These are phyloP conservation scores for Coemansia reversa DNA, from an alignment of 192 early-diverging fungal genomes.

Conservation along the genomic window DNA sequence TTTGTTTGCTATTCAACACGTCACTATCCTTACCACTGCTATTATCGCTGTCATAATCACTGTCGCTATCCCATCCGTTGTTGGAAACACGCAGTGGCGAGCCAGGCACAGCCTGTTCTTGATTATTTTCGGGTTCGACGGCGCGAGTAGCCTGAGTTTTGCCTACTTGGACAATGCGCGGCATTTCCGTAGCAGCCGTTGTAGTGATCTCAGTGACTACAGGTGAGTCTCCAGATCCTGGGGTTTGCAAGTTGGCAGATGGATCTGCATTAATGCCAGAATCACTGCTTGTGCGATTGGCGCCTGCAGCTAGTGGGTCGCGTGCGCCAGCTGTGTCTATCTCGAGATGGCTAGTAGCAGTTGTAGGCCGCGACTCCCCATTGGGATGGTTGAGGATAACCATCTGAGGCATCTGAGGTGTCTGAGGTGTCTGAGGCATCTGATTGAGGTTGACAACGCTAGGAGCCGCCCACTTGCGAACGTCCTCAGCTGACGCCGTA, in stretches of 20 bases:
- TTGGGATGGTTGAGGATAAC: conserved; percentile 21
- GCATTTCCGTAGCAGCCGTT: conserved; percentile 24
- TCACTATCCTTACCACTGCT: conserved; percentile 4
- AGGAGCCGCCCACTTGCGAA: conserved; percentile 31
- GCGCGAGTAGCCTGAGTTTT: conserved; percentile 20
- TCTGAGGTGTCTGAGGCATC: conserved; percentile 6
- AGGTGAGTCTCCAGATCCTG: conserved; percentile 21
- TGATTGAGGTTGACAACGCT: conserved; percentile 38
- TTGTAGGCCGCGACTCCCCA: background rate
- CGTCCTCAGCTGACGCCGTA: conserved; percentile 17
- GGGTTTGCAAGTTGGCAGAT: conserved; percentile 14
- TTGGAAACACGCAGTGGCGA: conserved; percentile 24
- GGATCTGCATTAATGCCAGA: background rate
- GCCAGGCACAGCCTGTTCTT: conserved; percentile 12
- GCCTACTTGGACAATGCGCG: conserved; percentile 39
- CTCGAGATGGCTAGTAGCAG: conserved; percentile 6
- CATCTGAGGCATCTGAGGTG: conserved; percentile 28
- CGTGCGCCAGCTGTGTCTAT: conserved; percentile 14
- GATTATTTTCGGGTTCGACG: conserved; percentile 6
- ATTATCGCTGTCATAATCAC: conserved; percentile 17
- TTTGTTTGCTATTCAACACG: background rate
- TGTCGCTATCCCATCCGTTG: conserved; percentile 43
- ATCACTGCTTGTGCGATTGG: background rate
- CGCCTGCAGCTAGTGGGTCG: background rate
- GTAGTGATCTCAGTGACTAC: conserved; percentile 17